Evolutionary conservation across 441 rosid genomes (phyloP).

Genomic region (Lepidium campestre): DNA sequence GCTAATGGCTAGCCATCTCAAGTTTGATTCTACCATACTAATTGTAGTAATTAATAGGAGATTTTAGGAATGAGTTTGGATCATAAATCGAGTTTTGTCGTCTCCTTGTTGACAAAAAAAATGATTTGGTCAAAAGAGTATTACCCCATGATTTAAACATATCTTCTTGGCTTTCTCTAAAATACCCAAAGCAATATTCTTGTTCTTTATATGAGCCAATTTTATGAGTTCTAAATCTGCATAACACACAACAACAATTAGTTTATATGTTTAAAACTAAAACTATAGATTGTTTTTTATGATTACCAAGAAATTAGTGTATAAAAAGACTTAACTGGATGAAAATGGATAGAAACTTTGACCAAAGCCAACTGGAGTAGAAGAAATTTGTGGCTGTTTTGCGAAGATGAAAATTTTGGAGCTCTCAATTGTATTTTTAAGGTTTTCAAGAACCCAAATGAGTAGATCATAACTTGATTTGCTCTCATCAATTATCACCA

Average conservation of each 20-base stretch:
- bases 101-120: no score
- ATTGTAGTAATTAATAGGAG: no score
- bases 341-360: slow-evolving; percentile 36
- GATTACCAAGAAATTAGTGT: not conserved
- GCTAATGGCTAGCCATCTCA: no score
- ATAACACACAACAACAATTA: not conserved
- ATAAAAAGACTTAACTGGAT: slow-evolving; percentile 28
- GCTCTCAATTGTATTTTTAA: slow-evolving; percentile 30
- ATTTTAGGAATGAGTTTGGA: no score
- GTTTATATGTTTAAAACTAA: no score
- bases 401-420: slow-evolving; percentile 37
- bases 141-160: slow-evolving; percentile 47
- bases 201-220: slow-evolving; percentile 22
- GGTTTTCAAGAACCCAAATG: slow-evolving; percentile 47
- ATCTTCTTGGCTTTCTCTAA: slow-evolving; percentile 45
- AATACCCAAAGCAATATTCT: slow-evolving; percentile 32
- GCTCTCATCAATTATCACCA: slow-evolving; percentile 54
- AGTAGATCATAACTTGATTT: slow-evolving; percentile 46
- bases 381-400: slow-evolving; percentile 34
- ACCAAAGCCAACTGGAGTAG: slow-evolving; percentile 33
- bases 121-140: no score
- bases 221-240: slow-evolving; percentile 25
- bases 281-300: not conserved
- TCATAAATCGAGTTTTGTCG: no score
- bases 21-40: no score